Evolutionary conservation across 2,329 filamentous ascomycete species (phyloP), one percentile per base, ranked within the genome.

Genomic region (Penicillium sp.): DNA sequence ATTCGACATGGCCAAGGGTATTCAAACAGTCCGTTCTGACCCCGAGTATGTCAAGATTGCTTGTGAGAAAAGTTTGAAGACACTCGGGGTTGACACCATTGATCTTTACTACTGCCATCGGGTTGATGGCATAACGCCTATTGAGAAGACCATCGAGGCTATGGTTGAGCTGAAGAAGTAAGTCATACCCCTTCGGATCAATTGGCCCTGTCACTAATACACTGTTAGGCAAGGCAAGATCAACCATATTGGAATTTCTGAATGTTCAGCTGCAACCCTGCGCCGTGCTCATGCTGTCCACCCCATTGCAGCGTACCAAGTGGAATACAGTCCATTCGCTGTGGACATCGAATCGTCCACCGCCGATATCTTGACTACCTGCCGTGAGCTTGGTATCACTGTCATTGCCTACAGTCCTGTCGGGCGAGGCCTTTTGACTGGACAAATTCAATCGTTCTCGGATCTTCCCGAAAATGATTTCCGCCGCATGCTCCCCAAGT

Each of bases 381-480:
- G 76, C 50, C 73, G 78, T 3, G 78, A 81, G 59, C 73, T 83
- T 6, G 81, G 76, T 5, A 69, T 77, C 6, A 69, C 73, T 33
- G 60, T 76, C 30, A 70, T 78, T 1, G 73, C 75, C 5, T 77
- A 75, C 55, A 71, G 66, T 12, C 75, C 77, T 1, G 60, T 78
- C 2, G 74, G 74, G 1, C 69, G 75, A 25, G 76, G 75, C 7
- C 68, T 72, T 22, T 45, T 73, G 44, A 67, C 65, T 17, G 62
- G 58, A 14, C 66, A 67, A 3, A 78, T 81, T 64, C 75, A 73
- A 41, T 75, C 73, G 3, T 68, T 65, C 0, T 71, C 73, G 14
- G 80, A 83, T 61, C 73, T 84, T 50, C 75, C 74, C 10, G 52
- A 57, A 10, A 72, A 65, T 5, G 82, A 85, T 63, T 75, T 80